Evolutionary conservation across 1,284 basidiomycete genomes (phyloP).

Genomic region (Kwoniella shivajii): DNA sequence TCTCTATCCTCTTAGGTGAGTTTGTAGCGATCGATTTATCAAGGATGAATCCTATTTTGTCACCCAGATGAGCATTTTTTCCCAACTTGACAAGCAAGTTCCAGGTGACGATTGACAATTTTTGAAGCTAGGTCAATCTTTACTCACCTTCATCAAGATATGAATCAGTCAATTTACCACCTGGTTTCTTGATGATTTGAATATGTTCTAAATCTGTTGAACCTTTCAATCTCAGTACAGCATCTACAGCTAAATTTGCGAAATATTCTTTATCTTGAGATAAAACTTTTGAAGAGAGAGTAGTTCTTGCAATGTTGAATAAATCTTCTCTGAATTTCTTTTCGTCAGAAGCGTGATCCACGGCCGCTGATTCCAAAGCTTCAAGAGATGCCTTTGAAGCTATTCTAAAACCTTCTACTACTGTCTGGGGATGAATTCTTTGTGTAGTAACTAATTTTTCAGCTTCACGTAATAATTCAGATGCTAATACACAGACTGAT

Average conservation of each 20-base stretch:
- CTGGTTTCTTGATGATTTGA: slow-evolving; percentile 99
- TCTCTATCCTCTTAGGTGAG: slow-evolving; percentile 91
- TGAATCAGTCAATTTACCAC: slow-evolving; percentile 96
- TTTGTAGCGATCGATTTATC: slow-evolving; percentile 96
- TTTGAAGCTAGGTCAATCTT: not conserved
- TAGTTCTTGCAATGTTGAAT: slow-evolving; percentile 95
- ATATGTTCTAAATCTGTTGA: slow-evolving; percentile 98
- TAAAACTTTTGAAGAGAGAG: slow-evolving; percentile 93
- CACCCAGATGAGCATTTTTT: not conserved
- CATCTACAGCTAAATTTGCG: slow-evolving; percentile 96
- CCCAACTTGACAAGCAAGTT: not conserved
- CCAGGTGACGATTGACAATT: not conserved
- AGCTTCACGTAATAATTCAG: slow-evolving; percentile 90
- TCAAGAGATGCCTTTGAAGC: slow-evolving; percentile 83
- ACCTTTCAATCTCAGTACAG: slow-evolving; percentile 89
- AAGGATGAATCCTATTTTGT: slow-evolving; percentile 81
- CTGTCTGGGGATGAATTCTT: slow-evolving; percentile 98
- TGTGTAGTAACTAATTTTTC: slow-evolving; percentile 85
- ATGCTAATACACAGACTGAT: slow-evolving; percentile 87
- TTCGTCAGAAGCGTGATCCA: slow-evolving; percentile 77
- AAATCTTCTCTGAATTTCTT: slow-evolving; percentile 82
- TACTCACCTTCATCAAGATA: slow-evolving; percentile 90
- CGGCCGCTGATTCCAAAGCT: slow-evolving; percentile 78
- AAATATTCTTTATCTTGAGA: slow-evolving; percentile 99
- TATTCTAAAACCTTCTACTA: slow-evolving; percentile 96